Conservation (phyloP, 2,329 filamentous ascomycete species). For the Sodiomyces alkalinus region DNA sequence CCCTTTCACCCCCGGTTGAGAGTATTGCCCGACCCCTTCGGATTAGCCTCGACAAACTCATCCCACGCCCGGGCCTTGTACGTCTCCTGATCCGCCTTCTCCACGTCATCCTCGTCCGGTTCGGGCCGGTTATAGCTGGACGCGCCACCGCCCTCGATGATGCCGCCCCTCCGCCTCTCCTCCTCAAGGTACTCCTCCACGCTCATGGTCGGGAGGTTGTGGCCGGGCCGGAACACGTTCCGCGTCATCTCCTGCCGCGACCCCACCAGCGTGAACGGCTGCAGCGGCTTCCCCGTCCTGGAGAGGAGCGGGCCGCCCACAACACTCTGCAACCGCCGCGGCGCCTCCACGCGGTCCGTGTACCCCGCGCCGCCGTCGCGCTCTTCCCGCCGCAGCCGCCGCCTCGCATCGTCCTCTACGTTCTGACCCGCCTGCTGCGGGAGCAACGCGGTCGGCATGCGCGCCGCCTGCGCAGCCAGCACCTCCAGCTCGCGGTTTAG, state of each 20-base stretch:
- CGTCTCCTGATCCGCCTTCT: conserved; percentile 78
- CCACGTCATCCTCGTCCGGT: conserved; percentile 78
- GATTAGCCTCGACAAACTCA: conserved; percentile 82
- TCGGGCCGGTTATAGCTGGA: conserved; percentile 52
- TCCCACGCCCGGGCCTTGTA: conserved; percentile 94
- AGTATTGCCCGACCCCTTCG: conserved; percentile 70
- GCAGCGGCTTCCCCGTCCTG: conserved; percentile 66
- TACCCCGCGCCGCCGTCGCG: conserved; percentile 29
- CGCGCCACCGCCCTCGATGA: conserved; percentile 81
- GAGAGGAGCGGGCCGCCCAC: conserved; percentile 57
- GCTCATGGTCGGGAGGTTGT: conserved; percentile 91
- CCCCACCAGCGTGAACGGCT: conserved; percentile 78
- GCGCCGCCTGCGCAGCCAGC: conserved; percentile 59
- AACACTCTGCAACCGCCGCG: conserved; percentile 30
- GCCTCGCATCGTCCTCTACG: conserved; percentile 30
- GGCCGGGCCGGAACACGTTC: conserved; percentile 78
- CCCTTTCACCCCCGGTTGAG: conserved; percentile 52
- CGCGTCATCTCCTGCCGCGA: conserved; percentile 59
- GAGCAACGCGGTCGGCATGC: conserved; percentile 17
- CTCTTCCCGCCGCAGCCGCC: conserved; percentile 15
- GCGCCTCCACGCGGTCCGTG: conserved; percentile 63
- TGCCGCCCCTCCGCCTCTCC: conserved; percentile 67
- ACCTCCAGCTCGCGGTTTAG: conserved; percentile 75
- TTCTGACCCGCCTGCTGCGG: conserved; percentile 27
- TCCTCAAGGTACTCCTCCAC: conserved; percentile 97